These are phyloP conservation scores for Heritiera fomes DNA, from an alignment of 345 rosid species.

Conservation along the genomic window DNA sequence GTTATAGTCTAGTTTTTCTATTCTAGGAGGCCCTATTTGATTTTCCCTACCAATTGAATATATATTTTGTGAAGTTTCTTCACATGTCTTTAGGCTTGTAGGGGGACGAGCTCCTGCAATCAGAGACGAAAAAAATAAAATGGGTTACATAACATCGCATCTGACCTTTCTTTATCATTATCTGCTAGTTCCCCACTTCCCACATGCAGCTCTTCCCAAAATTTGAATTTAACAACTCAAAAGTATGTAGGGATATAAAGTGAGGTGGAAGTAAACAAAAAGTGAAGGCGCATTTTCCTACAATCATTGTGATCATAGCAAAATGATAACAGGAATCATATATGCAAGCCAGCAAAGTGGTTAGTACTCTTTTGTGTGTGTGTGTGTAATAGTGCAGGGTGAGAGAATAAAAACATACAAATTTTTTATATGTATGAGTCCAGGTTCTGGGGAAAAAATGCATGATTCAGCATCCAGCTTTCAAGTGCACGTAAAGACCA, in stretches of 20 bases:
- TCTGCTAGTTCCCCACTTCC: not conserved
- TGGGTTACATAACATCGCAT: not conserved
- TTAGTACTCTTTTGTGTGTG: not conserved
- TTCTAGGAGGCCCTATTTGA: constrained; percentile 32
- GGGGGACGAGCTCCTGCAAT: constrained; percentile 44
- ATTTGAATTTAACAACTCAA: not conserved
- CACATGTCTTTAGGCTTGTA: constrained; percentile 31
- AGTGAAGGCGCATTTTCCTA: not conserved
- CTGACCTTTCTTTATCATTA: not conserved
- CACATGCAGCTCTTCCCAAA: not conserved
- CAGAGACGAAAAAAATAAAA: constrained; percentile 14
- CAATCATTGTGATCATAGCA: not conserved
- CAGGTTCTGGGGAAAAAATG: not conserved
- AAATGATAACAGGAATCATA: not conserved
- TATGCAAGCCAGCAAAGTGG: not conserved
- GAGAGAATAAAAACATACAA: not conserved
- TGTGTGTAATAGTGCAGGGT: not conserved
- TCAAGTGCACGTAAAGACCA: not conserved
- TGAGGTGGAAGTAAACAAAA: not conserved
- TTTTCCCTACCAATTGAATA: constrained; percentile 35
- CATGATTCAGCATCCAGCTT: not conserved
- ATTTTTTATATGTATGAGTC: not conserved
- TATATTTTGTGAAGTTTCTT: constrained; percentile 32
- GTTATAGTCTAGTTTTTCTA: constrained; percentile 24
- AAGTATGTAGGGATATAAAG: not conserved